Base-by-base conservation (phyloP, 495 filamentous ascomycete genomes). In the Podospora didyma region DNA sequence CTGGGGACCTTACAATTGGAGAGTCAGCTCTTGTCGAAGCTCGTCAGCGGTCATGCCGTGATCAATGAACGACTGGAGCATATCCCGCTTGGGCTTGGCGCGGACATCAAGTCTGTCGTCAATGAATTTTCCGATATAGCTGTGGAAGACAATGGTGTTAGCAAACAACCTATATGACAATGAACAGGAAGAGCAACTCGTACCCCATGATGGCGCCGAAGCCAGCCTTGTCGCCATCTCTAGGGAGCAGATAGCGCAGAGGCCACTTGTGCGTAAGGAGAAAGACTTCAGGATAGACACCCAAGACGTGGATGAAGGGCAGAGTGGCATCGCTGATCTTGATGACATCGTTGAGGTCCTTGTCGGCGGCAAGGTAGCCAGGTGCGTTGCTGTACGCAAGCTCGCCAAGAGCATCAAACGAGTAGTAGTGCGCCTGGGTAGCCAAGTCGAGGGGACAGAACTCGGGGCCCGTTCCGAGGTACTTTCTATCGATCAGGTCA, bases 341-440 rank as follows among this genome's bases (percentile, higher is more conserved):
- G 44, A 84, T 78, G 7, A 87, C 73, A 22, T 78, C 75, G 37
- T 77, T 73, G 28, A 82, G 72, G 61, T 89, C 86, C 6, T 72
- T 67, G 24, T 83, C 84, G 51, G 73, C 74, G 42, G 79, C 73
- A 2, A 88, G 70, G 61, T 82, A 87, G 14, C 86, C 86, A 20
- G 89, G 76, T 1, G 84, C 75, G 31, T 77, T 69, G 12, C 85
- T 84, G 62, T 86, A 86, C 9, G 80, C 83, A 34, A 89, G 71
- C 58, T 87, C 80, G 11, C 79, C 80, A 53, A 89, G 84, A 2
- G 84, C 75, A 59, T 89, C 87, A 59, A 87, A 81, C 6, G 83
- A 81, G 63, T 83, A 79, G 51, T 63, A 72, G 46, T 65, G 61
- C 58, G 74, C 70, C 75, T 79, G 82, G 61, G 71, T 71, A 59